Percentiles rank a stretch among this genome's conserved stretches.
Conservation (phyloP, 306 rosid genomes). For the Malus asiatica region DNA sequence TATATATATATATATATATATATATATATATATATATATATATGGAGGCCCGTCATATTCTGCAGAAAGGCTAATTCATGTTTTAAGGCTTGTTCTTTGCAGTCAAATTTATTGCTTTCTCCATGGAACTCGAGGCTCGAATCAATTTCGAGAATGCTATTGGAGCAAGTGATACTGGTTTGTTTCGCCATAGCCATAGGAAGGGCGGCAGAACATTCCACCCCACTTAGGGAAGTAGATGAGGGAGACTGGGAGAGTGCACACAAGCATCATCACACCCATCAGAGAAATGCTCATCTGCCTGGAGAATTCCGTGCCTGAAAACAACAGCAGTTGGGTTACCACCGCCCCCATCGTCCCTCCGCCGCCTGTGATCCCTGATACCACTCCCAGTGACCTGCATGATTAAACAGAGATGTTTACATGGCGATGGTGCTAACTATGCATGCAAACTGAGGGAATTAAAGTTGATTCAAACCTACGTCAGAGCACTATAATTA, state of each 20-base stretch:
- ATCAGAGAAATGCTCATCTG: constrained; percentile 50
- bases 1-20: too few species aligned
- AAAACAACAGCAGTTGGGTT: constrained; percentile 43
- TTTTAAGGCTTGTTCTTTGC: too few species aligned
- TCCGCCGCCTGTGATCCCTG: constrained; percentile 66
- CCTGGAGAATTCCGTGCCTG: constrained; percentile 27
- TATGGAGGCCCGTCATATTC: too few species aligned
- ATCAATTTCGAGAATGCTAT: background rate
- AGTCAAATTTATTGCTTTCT: background rate
- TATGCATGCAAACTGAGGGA: too few species aligned
- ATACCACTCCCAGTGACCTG: constrained; percentile 58
- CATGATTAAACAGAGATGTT: background rate
- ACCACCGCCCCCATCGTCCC: constrained; percentile 53
- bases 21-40: too few species aligned
- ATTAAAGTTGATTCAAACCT: too few species aligned
- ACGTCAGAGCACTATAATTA: too few species aligned
- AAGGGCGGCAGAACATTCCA: constrained; percentile 48
- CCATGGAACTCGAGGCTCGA: background rate
- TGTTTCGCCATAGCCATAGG: background rate
- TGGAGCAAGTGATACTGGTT: constrained; percentile 19
- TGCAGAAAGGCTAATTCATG: too few species aligned
- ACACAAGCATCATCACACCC: constrained; percentile 40
- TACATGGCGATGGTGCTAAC: too few species aligned
- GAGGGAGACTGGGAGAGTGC: constrained; percentile 32
- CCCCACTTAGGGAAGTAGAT: constrained; percentile 47